Conservation (phyloP, 331 rosid genomes). For the Erythrophleum ivorense region DNA sequence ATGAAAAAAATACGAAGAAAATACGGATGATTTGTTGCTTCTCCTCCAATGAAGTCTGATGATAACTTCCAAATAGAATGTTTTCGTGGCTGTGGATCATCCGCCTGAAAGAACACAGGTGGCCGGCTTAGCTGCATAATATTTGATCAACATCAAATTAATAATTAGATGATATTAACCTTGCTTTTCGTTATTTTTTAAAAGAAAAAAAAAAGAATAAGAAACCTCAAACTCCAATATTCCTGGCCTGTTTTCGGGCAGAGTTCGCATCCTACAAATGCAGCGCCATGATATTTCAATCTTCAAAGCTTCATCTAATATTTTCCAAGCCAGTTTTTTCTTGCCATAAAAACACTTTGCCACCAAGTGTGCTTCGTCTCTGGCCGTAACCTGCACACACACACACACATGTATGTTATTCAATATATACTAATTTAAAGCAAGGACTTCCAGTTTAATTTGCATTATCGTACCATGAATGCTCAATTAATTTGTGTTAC, state of each 20-base stretch:
- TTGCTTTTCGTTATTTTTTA: too few species aligned
- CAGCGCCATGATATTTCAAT: constrained; percentile 52
- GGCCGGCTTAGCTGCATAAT: constrained; percentile 42
- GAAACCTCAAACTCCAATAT: constrained; percentile 46
- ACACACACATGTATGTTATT: neutral
- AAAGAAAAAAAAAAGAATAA: too few species aligned
- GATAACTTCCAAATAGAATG: too few species aligned
- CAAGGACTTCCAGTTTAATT: too few species aligned
- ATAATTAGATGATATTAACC: too few species aligned
- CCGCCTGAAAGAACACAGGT: constrained; percentile 46
- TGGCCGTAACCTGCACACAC: neutral
- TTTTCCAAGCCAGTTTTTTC: constrained; percentile 55
- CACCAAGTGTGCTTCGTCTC: constrained; percentile 46
- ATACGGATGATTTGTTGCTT: too few species aligned
- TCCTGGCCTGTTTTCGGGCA: constrained; percentile 31
- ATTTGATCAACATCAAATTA: too few species aligned
- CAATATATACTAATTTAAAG: too few species aligned
- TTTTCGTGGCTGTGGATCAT: constrained; percentile 23
- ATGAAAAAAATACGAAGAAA: too few species aligned
- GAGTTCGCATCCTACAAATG: constrained; percentile 36
- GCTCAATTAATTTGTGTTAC: neutral
- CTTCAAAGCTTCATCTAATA: constrained; percentile 32
- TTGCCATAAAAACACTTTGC: constrained; percentile 47
- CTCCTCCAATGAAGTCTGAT: too few species aligned
- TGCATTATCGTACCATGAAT: too few species aligned